These are phyloP conservation scores for Lactarius sp. DNA, from an alignment of 768 basidiomycete genomes.

Conservation along the genomic window DNA sequence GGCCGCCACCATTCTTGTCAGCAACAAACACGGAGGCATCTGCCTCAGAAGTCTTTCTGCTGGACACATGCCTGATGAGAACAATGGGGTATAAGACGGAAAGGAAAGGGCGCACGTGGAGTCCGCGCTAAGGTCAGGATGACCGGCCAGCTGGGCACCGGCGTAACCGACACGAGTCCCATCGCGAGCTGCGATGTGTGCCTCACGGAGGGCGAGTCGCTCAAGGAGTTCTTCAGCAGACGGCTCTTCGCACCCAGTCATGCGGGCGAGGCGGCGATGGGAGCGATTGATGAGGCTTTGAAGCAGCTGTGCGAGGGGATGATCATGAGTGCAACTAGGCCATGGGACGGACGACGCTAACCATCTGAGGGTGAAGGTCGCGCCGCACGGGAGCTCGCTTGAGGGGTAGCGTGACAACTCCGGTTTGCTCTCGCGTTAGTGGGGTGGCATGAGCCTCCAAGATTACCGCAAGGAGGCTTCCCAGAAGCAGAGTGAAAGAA, in stretches of 20 bases:
- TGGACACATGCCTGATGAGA: neutral
- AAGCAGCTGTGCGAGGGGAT: conserved; percentile 41
- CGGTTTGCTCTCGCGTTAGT: conserved; percentile 29
- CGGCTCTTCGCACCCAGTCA: conserved; percentile 56
- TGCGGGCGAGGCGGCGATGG: conserved; percentile 58
- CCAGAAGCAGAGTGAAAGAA: conserved; percentile 48
- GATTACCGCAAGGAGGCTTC: conserved; percentile 44
- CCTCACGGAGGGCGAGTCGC: conserved; percentile 42
- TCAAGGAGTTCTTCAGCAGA: conserved; percentile 43
- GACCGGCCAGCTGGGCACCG: conserved; percentile 18
- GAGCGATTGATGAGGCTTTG: conserved; percentile 70
- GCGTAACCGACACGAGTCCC: neutral
- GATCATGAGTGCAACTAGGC: neutral
- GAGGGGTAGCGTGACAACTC: conserved; percentile 41
- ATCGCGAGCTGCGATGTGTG: neutral
- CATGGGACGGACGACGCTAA: conserved; percentile 28
- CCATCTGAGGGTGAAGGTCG: conserved; percentile 41
- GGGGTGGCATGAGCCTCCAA: conserved; percentile 42
- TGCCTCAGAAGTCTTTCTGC: conserved; percentile 4
- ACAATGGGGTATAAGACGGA: neutral
- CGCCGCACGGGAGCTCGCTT: conserved; percentile 33
- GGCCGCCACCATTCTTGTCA: conserved; percentile 19
- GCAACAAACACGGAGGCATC: conserved; percentile 21
- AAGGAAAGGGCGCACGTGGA: neutral
- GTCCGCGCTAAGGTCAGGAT: conserved; percentile 21